Evolutionary conservation across 331 rosid genomes (phyloP), one percentile per base, ranked within the genome.

Genomic region (Malus hybrid): DNA sequence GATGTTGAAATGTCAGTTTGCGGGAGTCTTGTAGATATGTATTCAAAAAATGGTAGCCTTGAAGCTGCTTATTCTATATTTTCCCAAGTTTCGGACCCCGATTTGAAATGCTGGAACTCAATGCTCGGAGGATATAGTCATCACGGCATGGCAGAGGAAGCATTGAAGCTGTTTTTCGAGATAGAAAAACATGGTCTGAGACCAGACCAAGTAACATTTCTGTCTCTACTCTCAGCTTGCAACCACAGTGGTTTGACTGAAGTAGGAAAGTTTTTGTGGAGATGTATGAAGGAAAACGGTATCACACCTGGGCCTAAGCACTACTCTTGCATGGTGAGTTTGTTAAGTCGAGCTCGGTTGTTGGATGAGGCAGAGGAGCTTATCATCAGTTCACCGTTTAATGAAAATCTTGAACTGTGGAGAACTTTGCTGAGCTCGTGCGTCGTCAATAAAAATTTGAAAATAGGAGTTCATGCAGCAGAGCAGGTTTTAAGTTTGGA

Each of bases 41-140:
- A 94, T 79, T 85, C 89, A 36, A 94, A 94, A 89, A 94, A 85
- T 39, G 99, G 97, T 54, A 24, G 67, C 81, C 88, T 94, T 71
- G 76, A 76, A 72, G 83, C 87, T 52, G 93, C 97, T 71, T 22
- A 65, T 67, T 55, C 67, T 56, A 71, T 85, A 75, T 91, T 94
- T 81, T 90, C 87, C 48, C 86, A 67, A 68, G 93, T 85, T 65
- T 28, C 76, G 54, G 57, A 66, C 56, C 93, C 93, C 29, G 97
- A 94, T 83, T 84, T 94, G 83, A 90, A 81, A 85, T 90, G 95
- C 75, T 94, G 93, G 90, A 92, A 94, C 87, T 74, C 97, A 2
- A 91, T 94, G 93, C 92, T 94, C 18, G 96, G 95, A 69, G 99
- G 99, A 85, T 94, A 85, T 70, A 81, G 93, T 79, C 91, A 85